Conservation (phyloP, 1,139 yeast genomes). For the Lodderomyces pseudojiufengensis region DNA sequence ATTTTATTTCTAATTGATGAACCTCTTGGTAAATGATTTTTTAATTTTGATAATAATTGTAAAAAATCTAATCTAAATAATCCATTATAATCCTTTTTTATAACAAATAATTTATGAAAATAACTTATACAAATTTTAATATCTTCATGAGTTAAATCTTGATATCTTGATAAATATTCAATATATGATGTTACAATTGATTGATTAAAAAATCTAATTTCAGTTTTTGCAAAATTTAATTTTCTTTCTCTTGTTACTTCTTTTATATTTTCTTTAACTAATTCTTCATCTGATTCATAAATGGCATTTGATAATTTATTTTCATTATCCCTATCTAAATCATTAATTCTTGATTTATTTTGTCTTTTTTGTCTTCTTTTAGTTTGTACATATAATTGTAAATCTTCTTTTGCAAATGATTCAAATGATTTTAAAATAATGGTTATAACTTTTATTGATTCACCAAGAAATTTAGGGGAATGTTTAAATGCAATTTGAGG, state of each 20-base stretch:
- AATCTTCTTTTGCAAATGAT: constrained; percentile 58
- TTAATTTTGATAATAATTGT: constrained; percentile 31
- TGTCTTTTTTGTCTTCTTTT: constrained; percentile 34
- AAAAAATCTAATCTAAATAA: constrained; percentile 76
- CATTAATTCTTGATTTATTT: constrained; percentile 20
- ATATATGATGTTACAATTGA: constrained; percentile 50
- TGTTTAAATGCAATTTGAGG: constrained; percentile 67
- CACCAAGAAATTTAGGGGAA: constrained; percentile 60
- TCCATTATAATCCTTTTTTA: constrained; percentile 55
- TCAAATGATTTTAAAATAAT: constrained; percentile 67
- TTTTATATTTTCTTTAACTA: constrained; percentile 36
- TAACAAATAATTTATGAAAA: constrained; percentile 67
- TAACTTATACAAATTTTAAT: constrained; percentile 65
- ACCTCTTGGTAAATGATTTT: constrained; percentile 29
- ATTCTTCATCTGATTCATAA: constrained; percentile 38
- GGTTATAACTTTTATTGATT: constrained; percentile 64
- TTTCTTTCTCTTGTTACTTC: constrained; percentile 45
- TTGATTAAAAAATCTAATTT: constrained; percentile 39
- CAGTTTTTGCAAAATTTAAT: constrained; percentile 45
- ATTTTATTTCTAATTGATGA: constrained; percentile 53
- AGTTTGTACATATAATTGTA: constrained; percentile 52
- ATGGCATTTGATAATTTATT: constrained; percentile 31
- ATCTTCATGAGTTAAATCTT: constrained; percentile 59
- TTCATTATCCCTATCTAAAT: constrained; percentile 27
- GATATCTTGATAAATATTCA: constrained; percentile 49